Evolutionary conservation across 1,284 basidiomycete species (phyloP).

Genomic region (Ustanciosporium gigantosporum): DNA sequence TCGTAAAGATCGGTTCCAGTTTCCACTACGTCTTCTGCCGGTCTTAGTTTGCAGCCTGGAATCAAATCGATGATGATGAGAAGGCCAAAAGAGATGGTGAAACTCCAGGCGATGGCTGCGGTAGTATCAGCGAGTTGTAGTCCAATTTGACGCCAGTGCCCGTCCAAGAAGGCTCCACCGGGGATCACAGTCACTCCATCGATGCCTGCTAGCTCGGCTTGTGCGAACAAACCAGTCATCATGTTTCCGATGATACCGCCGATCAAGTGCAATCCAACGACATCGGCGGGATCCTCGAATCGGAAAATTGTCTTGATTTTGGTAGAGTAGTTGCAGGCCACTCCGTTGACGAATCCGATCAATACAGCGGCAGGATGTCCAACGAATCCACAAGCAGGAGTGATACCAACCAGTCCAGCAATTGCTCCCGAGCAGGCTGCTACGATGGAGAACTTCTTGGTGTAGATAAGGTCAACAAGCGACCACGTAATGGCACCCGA

Average conservation of each 20-base stretch:
- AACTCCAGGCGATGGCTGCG: neutral
- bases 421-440: neutral
- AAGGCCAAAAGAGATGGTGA: neutral
- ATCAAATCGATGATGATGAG: neutral
- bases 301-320: neutral
- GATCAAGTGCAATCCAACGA: neutral
- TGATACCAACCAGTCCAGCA: slow-evolving; percentile 1
- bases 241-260: slow-evolving; percentile 1
- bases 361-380: slow-evolving; percentile 1
- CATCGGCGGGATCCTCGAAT: slow-evolving; percentile 1
- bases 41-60: neutral
- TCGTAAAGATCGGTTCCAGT: neutral
- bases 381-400: slow-evolving; percentile 1
- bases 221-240: slow-evolving; percentile 1
- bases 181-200: neutral
- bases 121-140: neutral
- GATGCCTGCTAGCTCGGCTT: neutral
- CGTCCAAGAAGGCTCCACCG: slow-evolving; percentile 1
- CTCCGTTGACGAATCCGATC: slow-evolving; percentile 1
- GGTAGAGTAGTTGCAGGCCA: neutral
- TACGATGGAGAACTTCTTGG: slow-evolving; percentile 1
- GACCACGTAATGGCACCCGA: neutral
- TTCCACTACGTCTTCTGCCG: neutral
- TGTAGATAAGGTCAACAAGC: neutral
- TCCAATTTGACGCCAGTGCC: neutral